Percentiles rank a stretch among this genome's conserved stretches.
Evolutionary conservation across 345 rosid genomes (phyloP).

Genomic region (Brassica rapa): DNA sequence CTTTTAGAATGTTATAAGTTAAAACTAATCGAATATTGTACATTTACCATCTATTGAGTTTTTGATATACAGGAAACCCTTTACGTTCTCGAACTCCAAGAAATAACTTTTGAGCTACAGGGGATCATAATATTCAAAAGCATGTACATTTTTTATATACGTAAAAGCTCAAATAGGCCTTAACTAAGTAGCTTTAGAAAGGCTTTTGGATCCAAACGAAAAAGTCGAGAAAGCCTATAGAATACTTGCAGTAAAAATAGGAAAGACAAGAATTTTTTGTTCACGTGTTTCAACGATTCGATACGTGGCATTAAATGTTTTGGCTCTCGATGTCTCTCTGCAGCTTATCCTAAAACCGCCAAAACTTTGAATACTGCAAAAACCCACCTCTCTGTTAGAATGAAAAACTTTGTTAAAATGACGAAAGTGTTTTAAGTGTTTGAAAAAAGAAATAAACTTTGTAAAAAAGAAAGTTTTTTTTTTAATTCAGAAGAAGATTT

Average conservation of each 20-base stretch:
- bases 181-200: background rate
- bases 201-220: background rate
- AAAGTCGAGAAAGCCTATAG: background rate
- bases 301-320: constrained; percentile 35
- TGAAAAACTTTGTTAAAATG: no score
- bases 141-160: background rate
- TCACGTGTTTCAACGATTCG: constrained; percentile 47
- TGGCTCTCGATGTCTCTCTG: constrained; percentile 10
- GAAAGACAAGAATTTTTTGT: background rate
- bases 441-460: no score
- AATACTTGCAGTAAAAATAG: background rate
- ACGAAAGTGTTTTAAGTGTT: no score
- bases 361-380: constrained; percentile 11
- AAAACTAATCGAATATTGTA: no score
- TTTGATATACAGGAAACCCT: no score
- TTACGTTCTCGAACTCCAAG: background rate
- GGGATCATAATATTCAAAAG: background rate
- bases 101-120: background rate
- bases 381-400: background rate
- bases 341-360: background rate
- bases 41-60: no score
- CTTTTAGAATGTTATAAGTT: background rate
- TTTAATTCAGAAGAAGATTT: no score
- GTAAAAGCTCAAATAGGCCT: background rate
- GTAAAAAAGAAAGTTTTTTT: no score